Base-by-base conservation (phyloP, 1,284 basidiomycete genomes). In the Vanrija pseudolonga region DNA sequence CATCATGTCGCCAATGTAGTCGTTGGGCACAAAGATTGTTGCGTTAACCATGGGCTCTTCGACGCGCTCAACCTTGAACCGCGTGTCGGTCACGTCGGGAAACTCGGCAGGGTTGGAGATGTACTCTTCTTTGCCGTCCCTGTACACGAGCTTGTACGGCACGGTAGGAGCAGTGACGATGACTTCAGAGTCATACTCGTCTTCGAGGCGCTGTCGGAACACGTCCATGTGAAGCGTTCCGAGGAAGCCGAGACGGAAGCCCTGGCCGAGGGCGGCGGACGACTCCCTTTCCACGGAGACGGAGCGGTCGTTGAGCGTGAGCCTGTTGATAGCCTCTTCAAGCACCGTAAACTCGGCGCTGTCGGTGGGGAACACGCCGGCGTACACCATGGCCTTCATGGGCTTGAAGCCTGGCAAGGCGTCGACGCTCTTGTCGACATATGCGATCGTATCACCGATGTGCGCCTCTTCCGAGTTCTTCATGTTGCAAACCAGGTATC, bases 211-310 rank as follows among this genome's bases (percentile, higher is more conserved):
- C 73, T 98, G 95, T 78, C 81, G 64, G 67, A 87, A 84, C 37
- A 90, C 76, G 64, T 98, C 96, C 87, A 98, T 92, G 72, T 98
- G 96, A 56, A 99, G 77, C 2, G 92, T 91, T 0, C 96, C 96
- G 11, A 98, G 81, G 74, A 98, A 98, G 0, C 96, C 96, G 7
- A 98, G 83, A 43, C 96, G 85, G 72, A 87, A 92, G 12, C 96
- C 96, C 76, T 98, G 95, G 1, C 95, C 95, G 6, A 99, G 81
- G 11, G 96, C 95, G 15, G 88, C 84, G 1, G 94, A 98, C 0
- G 90, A 90, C 74, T 98, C 96, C 46, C 90, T 82, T 64, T 90
- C 88, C n/a, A 95, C 82, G 8, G 90, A 88, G 11, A 99, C 91
- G 61, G 69, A 72, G 43, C 75, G 63, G 48, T 77, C 75, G 49